Evolutionary conservation across 305 asterid species (phyloP).

Genomic region (Coffea humblotiana): DNA sequence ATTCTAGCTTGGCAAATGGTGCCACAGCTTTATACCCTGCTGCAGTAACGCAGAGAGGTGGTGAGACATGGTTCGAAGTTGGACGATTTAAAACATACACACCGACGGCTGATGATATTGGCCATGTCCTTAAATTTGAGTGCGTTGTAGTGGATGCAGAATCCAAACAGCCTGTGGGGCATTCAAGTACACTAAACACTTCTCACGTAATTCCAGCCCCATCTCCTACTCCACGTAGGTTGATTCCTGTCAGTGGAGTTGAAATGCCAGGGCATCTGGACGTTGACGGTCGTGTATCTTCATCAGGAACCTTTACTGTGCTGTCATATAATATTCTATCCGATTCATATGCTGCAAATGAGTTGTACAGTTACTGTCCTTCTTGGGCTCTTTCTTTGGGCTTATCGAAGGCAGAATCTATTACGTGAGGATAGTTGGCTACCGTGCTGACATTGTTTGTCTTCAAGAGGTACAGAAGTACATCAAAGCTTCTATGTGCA

Average conservation of each 20-base stretch:
- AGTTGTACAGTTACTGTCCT: slow-evolving; percentile 84
- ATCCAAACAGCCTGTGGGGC: slow-evolving; percentile 63
- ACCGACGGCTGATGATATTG: slow-evolving; percentile 90
- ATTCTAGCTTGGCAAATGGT: slow-evolving; percentile 61
- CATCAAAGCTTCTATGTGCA: neutral
- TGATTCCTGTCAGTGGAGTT: slow-evolving; percentile 58
- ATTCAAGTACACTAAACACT: slow-evolving; percentile 61
- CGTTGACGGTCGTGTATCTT: slow-evolving; percentile 52
- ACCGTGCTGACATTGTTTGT: slow-evolving; percentile 89
- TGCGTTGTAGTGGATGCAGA: slow-evolving; percentile 79
- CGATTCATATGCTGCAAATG: slow-evolving; percentile 69
- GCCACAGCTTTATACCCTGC: slow-evolving; percentile 68
- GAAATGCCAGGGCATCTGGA: slow-evolving; percentile 67
- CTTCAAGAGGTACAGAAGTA: slow-evolving; percentile 83
- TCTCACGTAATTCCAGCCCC: slow-evolving; percentile 99
- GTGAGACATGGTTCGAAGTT: slow-evolving; percentile 95
- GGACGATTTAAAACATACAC: slow-evolving; percentile 81
- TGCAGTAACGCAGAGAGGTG: slow-evolving; percentile 68
- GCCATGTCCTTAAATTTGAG: slow-evolving; percentile 89
- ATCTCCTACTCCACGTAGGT: slow-evolving; percentile 69
- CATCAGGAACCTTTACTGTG: slow-evolving; percentile 83
- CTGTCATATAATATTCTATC: slow-evolving; percentile 90
- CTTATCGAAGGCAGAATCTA: slow-evolving; percentile 90
- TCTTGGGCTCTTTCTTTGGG: slow-evolving; percentile 98
- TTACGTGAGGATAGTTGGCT: slow-evolving; percentile 89